A percentile compares a stretch with the other conserved stretches of the same genome.
Evolutionary conservation across 352 stramenopile species (phyloP).

Genomic region (Phytophthora rubi): DNA sequence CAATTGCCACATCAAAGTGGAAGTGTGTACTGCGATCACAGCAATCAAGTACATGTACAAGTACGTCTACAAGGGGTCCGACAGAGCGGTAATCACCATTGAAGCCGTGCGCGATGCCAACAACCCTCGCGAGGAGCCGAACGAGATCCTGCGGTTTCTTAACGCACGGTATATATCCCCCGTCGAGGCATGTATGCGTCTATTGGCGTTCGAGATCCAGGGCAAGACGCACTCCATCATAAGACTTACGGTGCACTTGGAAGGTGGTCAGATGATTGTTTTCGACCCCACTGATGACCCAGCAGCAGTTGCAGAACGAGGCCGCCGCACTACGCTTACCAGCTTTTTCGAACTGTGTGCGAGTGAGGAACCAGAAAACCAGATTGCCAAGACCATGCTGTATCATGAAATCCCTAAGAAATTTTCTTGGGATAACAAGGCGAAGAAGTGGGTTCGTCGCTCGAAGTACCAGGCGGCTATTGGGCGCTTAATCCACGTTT

Average conservation of each 20-base stretch:
- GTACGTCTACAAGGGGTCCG: background rate
- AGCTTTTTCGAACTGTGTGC: constrained; percentile 17
- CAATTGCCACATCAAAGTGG: background rate
- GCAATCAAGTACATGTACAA: background rate
- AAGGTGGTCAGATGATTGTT: background rate
- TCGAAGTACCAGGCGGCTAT: constrained; percentile 10
- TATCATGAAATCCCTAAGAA: constrained; percentile 31
- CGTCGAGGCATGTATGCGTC: background rate
- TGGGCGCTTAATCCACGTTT: constrained; percentile 6
- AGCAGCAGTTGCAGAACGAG: background rate
- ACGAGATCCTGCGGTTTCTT: background rate
- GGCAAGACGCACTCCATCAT: constrained; percentile 17
- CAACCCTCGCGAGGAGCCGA: background rate
- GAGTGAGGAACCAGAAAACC: constrained; percentile 9
- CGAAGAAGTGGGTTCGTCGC: constrained; percentile 15
- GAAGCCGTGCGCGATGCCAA: background rate
- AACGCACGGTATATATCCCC: background rate
- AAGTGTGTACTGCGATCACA: background rate
- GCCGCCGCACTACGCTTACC: background rate
- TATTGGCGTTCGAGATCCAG: background rate
- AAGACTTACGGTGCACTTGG: constrained; percentile 7
- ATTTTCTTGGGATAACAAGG: background rate
- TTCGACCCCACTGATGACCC: background rate
- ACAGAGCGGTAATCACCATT: background rate
- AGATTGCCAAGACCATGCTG: constrained; percentile 12